A percentile compares a stretch with the other conserved stretches of the same genome.
phyloP scores from a whole-genome alignment of 2,329 filamentous ascomycete species.

The Phaeophleospora eucalypticola region DNA sequence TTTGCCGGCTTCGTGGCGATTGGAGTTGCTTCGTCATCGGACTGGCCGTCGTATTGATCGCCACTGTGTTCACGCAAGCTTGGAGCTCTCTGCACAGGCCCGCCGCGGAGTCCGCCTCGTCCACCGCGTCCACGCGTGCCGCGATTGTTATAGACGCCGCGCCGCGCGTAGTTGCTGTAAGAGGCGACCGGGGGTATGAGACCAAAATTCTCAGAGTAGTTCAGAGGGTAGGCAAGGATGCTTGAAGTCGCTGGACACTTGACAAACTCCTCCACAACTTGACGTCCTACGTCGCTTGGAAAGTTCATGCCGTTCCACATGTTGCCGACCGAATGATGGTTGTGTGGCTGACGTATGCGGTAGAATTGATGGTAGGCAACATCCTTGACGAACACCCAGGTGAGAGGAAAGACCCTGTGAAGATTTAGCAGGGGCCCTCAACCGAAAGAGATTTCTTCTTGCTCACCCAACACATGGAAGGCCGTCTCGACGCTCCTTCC shows the following conservation, averaged over 20 bases:
- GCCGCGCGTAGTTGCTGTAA: background rate
- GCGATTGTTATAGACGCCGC: conserved; percentile 9
- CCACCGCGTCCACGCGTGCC: conserved; percentile 6
- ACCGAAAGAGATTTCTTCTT: conserved; percentile 4
- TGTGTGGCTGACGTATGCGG: conserved; percentile 22
- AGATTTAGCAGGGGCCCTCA: conserved; percentile 9
- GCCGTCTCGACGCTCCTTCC: conserved; percentile 14
- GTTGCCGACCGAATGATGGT: conserved; percentile 25
- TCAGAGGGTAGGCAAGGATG: conserved; percentile 18
- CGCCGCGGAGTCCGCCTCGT: background rate
- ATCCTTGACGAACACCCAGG: conserved; percentile 30
- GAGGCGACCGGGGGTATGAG: background rate
- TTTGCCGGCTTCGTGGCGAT: background rate
- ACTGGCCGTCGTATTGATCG: background rate
- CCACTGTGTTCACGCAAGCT: too few species aligned
- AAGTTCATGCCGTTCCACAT: conserved; percentile 35
- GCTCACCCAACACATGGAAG: conserved; percentile 13
- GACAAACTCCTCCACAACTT: conserved; percentile 27
- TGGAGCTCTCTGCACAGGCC: background rate
- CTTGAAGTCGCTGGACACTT: conserved; percentile 18
- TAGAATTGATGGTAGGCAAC: conserved; percentile 25
- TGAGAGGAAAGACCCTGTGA: conserved; percentile 26
- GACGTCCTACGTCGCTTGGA: conserved; percentile 21
- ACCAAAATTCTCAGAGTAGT: conserved; percentile 15
- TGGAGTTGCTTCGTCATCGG: conserved; percentile 1